Percentiles rank a stretch among this genome's conserved stretches.
Evolutionary conservation across 1,139 yeast species (phyloP).

Genomic region (Kodamaea ohmeri): DNA sequence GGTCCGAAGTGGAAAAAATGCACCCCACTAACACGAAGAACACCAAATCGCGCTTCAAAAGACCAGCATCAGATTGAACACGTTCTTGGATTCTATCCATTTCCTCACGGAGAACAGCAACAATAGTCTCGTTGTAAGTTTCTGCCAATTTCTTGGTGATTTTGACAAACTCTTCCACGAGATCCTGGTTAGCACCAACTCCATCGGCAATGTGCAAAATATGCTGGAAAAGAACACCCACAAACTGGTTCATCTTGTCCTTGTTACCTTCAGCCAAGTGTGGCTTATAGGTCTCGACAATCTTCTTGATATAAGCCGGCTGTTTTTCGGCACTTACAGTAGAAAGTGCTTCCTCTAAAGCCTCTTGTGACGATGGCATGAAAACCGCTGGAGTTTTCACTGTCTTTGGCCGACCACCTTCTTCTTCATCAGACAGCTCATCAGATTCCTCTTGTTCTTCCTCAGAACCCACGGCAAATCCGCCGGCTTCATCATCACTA

Average conservation of each 20-base stretch:
- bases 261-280: slow-evolving; percentile 79
- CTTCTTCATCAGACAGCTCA: slow-evolving; percentile 9
- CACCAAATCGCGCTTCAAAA: slow-evolving; percentile 53
- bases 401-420: slow-evolving; percentile 4
- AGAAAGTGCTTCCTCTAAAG: slow-evolving; percentile 40
- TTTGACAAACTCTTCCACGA: slow-evolving; percentile 44
- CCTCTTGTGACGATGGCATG: slow-evolving; percentile 62
- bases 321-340: slow-evolving; percentile 42
- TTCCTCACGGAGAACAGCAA: slow-evolving; percentile 39
- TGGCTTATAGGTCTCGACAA: slow-evolving; percentile 68
- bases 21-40: slow-evolving; percentile 70
- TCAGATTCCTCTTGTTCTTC: slow-evolving; percentile 20
- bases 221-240: slow-evolving; percentile 64
- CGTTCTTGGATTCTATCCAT: slow-evolving; percentile 48
- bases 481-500: slow-evolving; percentile 48
- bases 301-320: slow-evolving; percentile 48
- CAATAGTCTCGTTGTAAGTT: slow-evolving; percentile 61
- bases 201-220: slow-evolving; percentile 45
- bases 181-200: slow-evolving; percentile 13
- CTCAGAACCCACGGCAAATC: slow-evolving; percentile 25
- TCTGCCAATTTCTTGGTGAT: slow-evolving; percentile 62
- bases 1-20: slow-evolving; percentile 91
- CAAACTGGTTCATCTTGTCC: slow-evolving; percentile 64
- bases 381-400: slow-evolving; percentile 18
- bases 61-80: slow-evolving; percentile 24